Conservation (phyloP, 331 rosid genomes). For the Stylosanthes scabra region DNA sequence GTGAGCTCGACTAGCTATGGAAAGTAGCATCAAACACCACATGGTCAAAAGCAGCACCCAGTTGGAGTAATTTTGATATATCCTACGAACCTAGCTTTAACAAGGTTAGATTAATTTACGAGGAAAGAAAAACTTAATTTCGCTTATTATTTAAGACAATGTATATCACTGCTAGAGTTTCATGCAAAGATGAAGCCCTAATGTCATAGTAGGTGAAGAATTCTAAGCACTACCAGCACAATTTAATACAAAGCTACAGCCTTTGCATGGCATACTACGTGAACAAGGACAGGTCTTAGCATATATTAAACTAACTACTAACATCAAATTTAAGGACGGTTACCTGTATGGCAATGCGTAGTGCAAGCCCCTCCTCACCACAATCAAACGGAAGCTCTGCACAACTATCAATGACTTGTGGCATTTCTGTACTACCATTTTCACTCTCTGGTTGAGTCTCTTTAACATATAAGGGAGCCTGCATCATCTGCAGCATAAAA, state of each 20-base stretch:
- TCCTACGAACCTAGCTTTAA: slow-evolving; percentile 11
- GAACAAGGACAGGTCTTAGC: slow-evolving; percentile 30
- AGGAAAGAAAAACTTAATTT: background rate
- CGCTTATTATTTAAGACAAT: background rate
- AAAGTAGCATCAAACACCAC: slow-evolving; percentile 20
- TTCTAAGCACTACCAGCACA: background rate
- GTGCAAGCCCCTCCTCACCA: slow-evolving; percentile 88
- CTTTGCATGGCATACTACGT: background rate
- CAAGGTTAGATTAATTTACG: background rate
- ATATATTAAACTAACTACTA: slow-evolving; percentile 3
- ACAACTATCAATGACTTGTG: slow-evolving; percentile 53
- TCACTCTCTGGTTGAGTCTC: slow-evolving; percentile 57
- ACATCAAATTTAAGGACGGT: slow-evolving; percentile 14
- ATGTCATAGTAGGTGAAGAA: background rate
- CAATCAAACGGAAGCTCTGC: slow-evolving; percentile 74
- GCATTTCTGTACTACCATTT: slow-evolving; percentile 46
- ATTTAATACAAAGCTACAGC: slow-evolving; percentile 19
- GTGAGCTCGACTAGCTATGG: background rate
- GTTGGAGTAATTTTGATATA: no score
- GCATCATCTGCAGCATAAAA: slow-evolving; percentile 96
- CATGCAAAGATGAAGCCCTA: background rate
- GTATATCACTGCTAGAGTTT: background rate
- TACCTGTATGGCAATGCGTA: slow-evolving; percentile 86
- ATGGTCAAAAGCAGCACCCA: no score
- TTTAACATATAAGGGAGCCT: slow-evolving; percentile 65